phyloP scores from a whole-genome alignment of 73 alveolate species.

The Blepharisma stoltei region DNA sequence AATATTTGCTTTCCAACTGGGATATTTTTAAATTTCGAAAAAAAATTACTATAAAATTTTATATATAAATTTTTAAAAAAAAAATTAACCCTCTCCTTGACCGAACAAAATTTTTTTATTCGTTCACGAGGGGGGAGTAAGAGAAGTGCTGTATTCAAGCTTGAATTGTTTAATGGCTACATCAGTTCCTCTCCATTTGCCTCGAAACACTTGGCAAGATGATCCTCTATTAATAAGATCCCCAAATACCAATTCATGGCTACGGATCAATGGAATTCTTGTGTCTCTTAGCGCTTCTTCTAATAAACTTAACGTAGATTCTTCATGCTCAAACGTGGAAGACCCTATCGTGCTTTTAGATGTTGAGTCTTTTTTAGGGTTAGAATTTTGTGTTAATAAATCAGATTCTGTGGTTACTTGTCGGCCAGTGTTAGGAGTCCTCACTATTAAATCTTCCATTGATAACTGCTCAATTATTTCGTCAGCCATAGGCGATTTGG shows the following conservation, averaged over 20 bases:
- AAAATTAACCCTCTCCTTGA: too few species aligned
- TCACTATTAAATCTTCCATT: neutral
- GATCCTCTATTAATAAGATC: slow-evolving; percentile 4
- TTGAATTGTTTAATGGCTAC: slow-evolving; percentile 22
- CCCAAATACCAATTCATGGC: slow-evolving; percentile 2
- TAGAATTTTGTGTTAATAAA: neutral
- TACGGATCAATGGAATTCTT: neutral
- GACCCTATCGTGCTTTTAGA: neutral
- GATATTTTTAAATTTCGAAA: too few species aligned
- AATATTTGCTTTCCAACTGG: too few species aligned
- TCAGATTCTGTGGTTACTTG: neutral
- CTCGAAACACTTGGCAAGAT: slow-evolving; percentile 7
- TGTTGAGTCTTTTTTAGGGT: neutral
- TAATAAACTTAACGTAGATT: neutral
- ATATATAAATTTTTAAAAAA: too few species aligned
- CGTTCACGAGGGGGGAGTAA: too few species aligned
- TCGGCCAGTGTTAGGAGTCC: slow-evolving; percentile 6
- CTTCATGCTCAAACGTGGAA: neutral
- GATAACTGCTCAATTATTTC: neutral
- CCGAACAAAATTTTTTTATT: too few species aligned
- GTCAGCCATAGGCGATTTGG: neutral
- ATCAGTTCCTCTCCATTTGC: slow-evolving; percentile 20
- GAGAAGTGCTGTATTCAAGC: slow-evolving; percentile 3
- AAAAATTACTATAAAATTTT: too few species aligned
- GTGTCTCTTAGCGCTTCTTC: neutral